Evolutionary conservation across 306 rosid species (phyloP), one percentile per base, ranked within the genome.

Genomic region (Sechiopsis laciniata): DNA sequence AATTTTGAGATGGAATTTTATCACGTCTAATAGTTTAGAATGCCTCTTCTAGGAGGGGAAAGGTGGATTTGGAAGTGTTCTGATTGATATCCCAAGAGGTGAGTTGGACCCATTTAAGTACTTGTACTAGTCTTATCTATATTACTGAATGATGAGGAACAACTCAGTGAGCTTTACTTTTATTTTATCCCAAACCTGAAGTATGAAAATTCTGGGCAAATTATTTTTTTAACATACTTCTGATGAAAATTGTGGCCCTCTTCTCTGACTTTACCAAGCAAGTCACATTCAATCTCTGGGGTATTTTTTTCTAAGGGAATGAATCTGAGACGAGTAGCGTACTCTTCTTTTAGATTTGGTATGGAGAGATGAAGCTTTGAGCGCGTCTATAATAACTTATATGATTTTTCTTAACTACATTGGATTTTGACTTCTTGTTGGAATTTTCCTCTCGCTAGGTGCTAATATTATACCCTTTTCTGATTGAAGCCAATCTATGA

Each of bases 131-230:
- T 63, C 13, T 63, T 35, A 63, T 16, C 4, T 62, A 7, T 14
- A 13, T 7, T 16, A 63, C 24, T 35, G 22, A 35, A 63, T 63
- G 1, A 37, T 1, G 7, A 7, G 68, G 32, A 62, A 62, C 48
- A 16, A 2, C 14, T 16, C 69, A 37, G 17, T 63, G 69, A 63
- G 24, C 50, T n/a, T 63, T 16, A 15, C 60, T 55, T 17, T n/a
- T 55, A 55, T 17, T 55, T 62, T 59, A 63, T 63, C 22, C 45
- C 22, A 10, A 15, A 62, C 12, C 48, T 13, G 68, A 20, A 16
- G 59, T 17, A 15, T 26, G 68, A 61, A 63, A 63, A 62, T 62
- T 32, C 69, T 32, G 4, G 69, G 69, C 0, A 26, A 29, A 63
- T 63, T 32, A 29, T 63, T 63, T 16, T 63, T 60, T 60, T 60